Evolutionary conservation across 2,329 filamentous ascomycete species (phyloP).

Genomic region (Aspergillus novoparasiticus): DNA sequence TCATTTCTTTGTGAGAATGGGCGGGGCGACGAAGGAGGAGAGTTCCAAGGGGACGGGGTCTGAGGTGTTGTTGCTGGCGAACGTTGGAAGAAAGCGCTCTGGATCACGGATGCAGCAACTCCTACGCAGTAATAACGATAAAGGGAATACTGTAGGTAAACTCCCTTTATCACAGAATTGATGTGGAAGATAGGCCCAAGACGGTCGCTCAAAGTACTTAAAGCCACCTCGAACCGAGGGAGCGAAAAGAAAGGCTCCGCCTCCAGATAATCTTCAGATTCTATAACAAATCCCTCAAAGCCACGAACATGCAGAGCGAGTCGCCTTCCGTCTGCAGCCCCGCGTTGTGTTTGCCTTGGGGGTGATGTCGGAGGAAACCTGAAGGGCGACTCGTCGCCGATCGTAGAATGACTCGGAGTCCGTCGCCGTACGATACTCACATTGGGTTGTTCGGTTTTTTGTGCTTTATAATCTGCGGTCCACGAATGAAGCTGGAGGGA

Average conservation of each 20-base stretch:
- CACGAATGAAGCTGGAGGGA: constrained; percentile 86
- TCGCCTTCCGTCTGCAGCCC: constrained; percentile 73
- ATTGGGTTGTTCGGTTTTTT: constrained; percentile 64
- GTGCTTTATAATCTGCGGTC: constrained; percentile 84
- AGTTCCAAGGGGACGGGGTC: constrained; percentile 13
- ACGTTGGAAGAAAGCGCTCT: constrained; percentile 61
- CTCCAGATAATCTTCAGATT: constrained; percentile 81
- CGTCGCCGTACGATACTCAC: constrained; percentile 62
- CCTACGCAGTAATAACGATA: constrained; percentile 90
- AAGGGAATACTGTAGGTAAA: constrained; percentile 86
- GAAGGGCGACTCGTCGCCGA: constrained; percentile 64
- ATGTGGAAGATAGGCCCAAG: constrained; percentile 88
- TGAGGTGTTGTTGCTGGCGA: constrained; percentile 19
- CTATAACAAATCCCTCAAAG: constrained; percentile 87
- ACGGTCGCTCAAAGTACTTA: constrained; percentile 81
- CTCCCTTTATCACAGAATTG: constrained; percentile 75
- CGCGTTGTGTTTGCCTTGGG: constrained; percentile 42
- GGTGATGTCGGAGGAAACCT: constrained; percentile 56
- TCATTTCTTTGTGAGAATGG: constrained; percentile 52
- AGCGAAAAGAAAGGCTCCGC: constrained; percentile 82
- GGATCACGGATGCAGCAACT: constrained; percentile 75
- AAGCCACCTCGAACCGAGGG: constrained; percentile 81
- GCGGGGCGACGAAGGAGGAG: constrained; percentile 31
- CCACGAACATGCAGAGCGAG: constrained; percentile 79
- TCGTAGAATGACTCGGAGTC: constrained; percentile 69